Conservation (phyloP, 1,139 yeast species). For the Suhomyces chickasaworum region DNA sequence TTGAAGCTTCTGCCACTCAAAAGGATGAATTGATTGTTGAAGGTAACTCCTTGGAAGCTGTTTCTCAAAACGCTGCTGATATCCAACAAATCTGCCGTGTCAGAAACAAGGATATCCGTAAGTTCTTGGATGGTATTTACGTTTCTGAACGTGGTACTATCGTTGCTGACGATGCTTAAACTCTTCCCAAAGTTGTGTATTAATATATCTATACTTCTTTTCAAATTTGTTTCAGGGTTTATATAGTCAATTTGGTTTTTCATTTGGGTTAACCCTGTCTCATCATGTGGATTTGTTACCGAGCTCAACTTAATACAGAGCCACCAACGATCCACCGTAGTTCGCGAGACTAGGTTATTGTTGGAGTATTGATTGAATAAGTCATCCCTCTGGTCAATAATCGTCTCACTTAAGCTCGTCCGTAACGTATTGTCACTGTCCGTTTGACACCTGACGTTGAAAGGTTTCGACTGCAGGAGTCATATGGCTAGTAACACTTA, state of each 20-base stretch:
- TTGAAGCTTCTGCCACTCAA: conserved; percentile 77
- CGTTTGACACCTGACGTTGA: conserved; percentile 9
- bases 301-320: conserved; percentile 57
- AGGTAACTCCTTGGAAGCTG: conserved; percentile 98
- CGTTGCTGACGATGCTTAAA: conserved; percentile 52
- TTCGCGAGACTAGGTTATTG: conserved; percentile 17
- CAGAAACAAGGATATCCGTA: conserved; percentile 99
- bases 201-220: conserved; percentile 26
- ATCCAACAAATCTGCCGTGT: conserved; percentile 98
- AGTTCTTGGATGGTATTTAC: conserved; percentile 99
- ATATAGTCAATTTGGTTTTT: conserved; percentile 34
- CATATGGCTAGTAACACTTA: neutral
- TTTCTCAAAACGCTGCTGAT: conserved; percentile 98
- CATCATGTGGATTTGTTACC: conserved; percentile 53
- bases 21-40: conserved; percentile 92
- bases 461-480: conserved; percentile 13
- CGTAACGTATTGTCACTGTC: neutral
- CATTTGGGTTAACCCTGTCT: conserved; percentile 42
- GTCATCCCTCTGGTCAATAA: neutral
- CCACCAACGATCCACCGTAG: conserved; percentile 59
- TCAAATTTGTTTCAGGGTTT: conserved; percentile 27
- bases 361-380: conserved; percentile 1
- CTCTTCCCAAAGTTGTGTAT: conserved; percentile 20
- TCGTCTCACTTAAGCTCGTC: neutral
- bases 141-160: conserved; percentile 95